These are phyloP conservation scores for Nitzschia sp. DNA, from an alignment of 108 stramenopile genomes.

Conservation along the genomic window DNA sequence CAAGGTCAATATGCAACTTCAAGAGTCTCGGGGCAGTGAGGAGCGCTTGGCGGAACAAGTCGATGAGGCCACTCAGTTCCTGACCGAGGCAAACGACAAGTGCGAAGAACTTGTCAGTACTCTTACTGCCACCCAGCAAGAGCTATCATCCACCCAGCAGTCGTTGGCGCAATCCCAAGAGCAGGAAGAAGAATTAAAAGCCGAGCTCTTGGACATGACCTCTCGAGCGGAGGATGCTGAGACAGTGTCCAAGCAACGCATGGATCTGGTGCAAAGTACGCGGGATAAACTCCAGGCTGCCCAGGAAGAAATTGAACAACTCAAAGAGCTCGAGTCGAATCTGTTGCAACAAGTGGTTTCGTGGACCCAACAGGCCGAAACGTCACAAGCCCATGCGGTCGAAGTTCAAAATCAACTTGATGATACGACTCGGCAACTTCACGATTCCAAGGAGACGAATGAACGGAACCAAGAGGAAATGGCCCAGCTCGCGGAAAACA, in stretches of 20 bases:
- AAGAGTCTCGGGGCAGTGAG: constrained; percentile 7
- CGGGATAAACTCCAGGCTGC: constrained; percentile 19
- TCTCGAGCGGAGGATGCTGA: constrained; percentile 35
- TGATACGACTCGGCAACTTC: not conserved
- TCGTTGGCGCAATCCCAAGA: not conserved
- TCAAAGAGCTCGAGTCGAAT: constrained; percentile 16
- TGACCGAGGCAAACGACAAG: constrained; percentile 3
- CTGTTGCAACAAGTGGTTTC: not conserved
- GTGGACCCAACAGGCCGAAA: constrained; percentile 18
- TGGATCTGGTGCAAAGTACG: constrained; percentile 27
- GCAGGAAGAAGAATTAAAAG: constrained; percentile 19
- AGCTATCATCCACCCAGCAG: not conserved
- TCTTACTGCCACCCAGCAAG: not conserved
- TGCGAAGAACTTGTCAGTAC: constrained; percentile 5
- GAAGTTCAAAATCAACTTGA: constrained; percentile 15
- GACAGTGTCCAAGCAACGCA: constrained; percentile 21
- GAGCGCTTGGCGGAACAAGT: constrained; percentile 12
- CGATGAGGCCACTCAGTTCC: not conserved
- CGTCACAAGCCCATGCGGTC: not conserved
- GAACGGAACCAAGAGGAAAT: not conserved
- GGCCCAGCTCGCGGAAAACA: not conserved
- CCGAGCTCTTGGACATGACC: constrained; percentile 24
- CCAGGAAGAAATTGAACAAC: not conserved
- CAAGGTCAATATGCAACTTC: not conserved
- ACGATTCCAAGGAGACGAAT: not conserved